Evolutionary conservation across 495 filamentous ascomycete genomes (phyloP), one percentile per base, ranked within the genome.

Genomic region (Tuber brumale): DNA sequence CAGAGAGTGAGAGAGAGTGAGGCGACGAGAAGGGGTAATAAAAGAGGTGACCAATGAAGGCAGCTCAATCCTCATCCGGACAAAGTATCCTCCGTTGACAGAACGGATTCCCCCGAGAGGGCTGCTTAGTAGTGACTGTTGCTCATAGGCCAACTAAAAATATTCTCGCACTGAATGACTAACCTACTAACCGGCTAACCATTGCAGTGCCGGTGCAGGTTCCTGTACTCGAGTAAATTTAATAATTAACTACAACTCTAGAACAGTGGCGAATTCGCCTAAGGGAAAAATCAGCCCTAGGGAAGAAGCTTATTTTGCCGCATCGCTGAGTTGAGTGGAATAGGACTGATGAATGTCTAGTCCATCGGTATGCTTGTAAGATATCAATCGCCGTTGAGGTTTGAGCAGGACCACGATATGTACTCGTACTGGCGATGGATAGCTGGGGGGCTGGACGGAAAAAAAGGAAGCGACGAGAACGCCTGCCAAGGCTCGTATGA

Each of bases 231-330:
- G n/a, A n/a, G n/a, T n/a, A n/a, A n/a, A n/a, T n/a, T n/a, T n/a
- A 35, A 31, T 18, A 35, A 35, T 35, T 35, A 18, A 66, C 57
- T 6, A 39, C 3, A 39, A 39, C 37, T 39, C 37, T 39, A 66
- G 57, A 66, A 66, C 14, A 66, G 57, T 66, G 9, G 57, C 31
- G 57, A 18, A 35, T 66, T 35, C 57, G 57, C 57, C 10, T 66
- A 35, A 66, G 27, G 31, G 57, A 66, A 35, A 35, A 66, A 27
- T 66, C 31, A 66, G 57, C 57, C 57, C 57, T 35, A 66, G 16
- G 57, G 57, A 66, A 66, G 57, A 66, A 66, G 57, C 57, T 66
- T 66, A 35, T 66, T 35, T 66, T 66, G 57, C 27, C 27, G 57
- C 57, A 35, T 27, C 9, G 23, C 23, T 57, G 23, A 23, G 23